A percentile compares a stretch with the other conserved stretches of the same genome.
Evolutionary conservation across 2,329 filamentous ascomycete species (phyloP).

Genomic region (Trichoderma sp.): DNA sequence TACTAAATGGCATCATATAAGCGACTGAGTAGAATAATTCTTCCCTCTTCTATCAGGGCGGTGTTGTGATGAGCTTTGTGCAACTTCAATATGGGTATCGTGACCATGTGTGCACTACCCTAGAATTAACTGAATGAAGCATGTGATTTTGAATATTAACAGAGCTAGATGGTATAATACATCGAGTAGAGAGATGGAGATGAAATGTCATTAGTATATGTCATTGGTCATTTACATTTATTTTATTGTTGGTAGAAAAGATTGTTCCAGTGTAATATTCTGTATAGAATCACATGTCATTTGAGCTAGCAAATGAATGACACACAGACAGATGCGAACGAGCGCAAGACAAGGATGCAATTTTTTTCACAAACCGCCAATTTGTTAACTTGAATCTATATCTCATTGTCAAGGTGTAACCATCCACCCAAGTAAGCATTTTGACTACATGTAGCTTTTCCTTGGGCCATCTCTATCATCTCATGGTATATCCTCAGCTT

Average conservation of each 20-base stretch:
- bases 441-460: no score
- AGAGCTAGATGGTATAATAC: neutral
- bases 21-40: neutral
- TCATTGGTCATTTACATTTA: neutral
- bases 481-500: neutral
- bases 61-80: neutral
- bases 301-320: neutral
- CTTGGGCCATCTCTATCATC: neutral
- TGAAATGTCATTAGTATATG: neutral
- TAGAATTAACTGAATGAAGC: neutral
- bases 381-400: neutral
- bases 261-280: no score
- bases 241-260: neutral
- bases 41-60: neutral
- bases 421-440: neutral
- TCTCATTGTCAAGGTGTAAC: neutral
- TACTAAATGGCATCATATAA: neutral
- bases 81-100: neutral
- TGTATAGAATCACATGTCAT: no score
- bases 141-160: neutral
- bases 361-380: neutral
- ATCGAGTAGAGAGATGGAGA: neutral
- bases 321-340: neutral
- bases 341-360: neutral
- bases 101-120: constrained; percentile 3